Evolutionary conservation across 2,329 filamentous ascomycete genomes (phyloP), one percentile per base, ranked within the genome.

Genomic region (Chrysoporthe austroafricana): DNA sequence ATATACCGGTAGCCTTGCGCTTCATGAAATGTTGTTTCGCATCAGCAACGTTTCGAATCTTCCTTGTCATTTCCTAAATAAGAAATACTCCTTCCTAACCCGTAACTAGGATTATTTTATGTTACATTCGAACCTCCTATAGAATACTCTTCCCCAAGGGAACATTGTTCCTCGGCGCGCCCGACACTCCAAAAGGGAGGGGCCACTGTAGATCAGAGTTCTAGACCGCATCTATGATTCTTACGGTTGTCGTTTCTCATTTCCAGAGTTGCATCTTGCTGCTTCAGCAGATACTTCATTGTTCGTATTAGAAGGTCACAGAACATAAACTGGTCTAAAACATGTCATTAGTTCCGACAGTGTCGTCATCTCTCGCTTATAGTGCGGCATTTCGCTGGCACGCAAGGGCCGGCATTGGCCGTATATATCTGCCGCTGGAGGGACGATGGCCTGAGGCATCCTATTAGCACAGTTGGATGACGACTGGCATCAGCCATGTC

Each of bases 291-390:
- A 26, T 52, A 2, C 1, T n/a, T 14, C 44, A 8, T 48, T 48
- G 44, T 48, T 16, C 13, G 13, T 7, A 9, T 16, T 11, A 50
- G 18, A 50, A n/a, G 46, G 6, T n/a, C n/a, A 26, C n/a, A 54
- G 26, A 26, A 54, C 21, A 32, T 54, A 6, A 11, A 21, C 21
- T 26, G 26, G 26, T 32, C 21, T 16, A 13, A 54, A 32, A 13
- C 50, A 54, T 54, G 48, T 8, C 18, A n/a, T 18, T 16, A 54
- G 26, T 54, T 34, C 50, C 11, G 21, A 14, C 50, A 4, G 21
- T 54, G 50, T 54, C 50, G 50, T 54, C 50, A 54, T 54, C 32
- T 54, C 50, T 54, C 21, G 50, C 50, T 54, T 54, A 54, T 21
- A 26, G 11, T 54, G 14, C 50, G 21, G 21, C 50, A 54, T 2